Evolutionary conservation across 2,329 filamentous ascomycete genomes (phyloP), one percentile per base, ranked within the genome.

Genomic region (Neonectria coccinea): DNA sequence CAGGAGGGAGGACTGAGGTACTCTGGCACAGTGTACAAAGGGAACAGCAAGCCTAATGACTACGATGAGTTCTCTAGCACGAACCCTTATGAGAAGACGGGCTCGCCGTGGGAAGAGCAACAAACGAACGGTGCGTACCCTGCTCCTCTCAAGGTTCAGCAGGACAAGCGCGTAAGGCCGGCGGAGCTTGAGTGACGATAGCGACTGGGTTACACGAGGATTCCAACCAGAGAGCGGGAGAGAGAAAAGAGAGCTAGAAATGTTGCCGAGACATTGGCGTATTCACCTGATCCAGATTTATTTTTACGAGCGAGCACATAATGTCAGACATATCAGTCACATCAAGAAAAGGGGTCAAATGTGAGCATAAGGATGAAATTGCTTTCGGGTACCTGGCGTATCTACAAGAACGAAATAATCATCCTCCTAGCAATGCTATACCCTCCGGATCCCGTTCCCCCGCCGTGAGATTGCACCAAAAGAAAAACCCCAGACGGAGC

Each of bases 381-480:
- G 57, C 52, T 62, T 59, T 71, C 60, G 58, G 62, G 64, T 70
- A 66, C 64, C 62, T 63, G 69, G 68, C 44, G 54, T 65, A 72
- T 73, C 59, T 70, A 66, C 62, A 65, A 67, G 63, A 71, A 70
- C 65, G 71, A 68, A 57, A 69, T 59, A 60, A 54, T 65, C 64
- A 68, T 69, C 61, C 59, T 60, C 67, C 62, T 48, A 70, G 61
- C 62, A 65, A 66, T 67, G 68, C 68, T 65, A 67, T 64, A 58
- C 67, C 56, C 60, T 66, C 64, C 64, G 27, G 41, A 63, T 63
- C 59, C 61, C 48, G 42, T 16, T 16, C 22, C 59, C 59, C 44
- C 42, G 18, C 20, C 20, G 51, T 47, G 59, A 63, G 48, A 64
- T 56, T 48, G 65, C 42, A 36, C 55, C 44, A 59, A 55, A 56